Evolutionary conservation across 2,329 filamentous ascomycete genomes (phyloP), one percentile per base, ranked within the genome.

Genomic region (Aspergillus pseudoterreus): DNA sequence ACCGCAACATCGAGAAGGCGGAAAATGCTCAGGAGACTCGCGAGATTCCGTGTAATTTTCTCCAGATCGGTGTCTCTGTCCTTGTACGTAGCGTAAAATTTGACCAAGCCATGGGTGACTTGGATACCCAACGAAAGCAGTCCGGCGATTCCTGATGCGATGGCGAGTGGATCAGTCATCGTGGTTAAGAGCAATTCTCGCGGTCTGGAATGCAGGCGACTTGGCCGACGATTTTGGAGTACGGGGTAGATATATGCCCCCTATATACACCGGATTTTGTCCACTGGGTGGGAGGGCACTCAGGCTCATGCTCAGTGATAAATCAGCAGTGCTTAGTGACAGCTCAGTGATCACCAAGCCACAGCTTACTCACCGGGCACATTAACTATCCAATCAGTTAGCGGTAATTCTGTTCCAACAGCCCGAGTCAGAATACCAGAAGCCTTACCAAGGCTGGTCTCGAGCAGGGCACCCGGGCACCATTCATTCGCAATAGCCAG

Each of bases 71-170:
- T 36, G n/a, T 36, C 33, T 15, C 12, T 36, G 33, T 36, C 33
- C 33, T 36, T 36, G 33, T 36, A 15, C 4, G 33, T 36, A 15
- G 33, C n/a, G 8, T 36, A 36, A 36, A 36, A 36, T 5, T 36
- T 36, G 12, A 36, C 33, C 33, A 36, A 36, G 33, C 12, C 33
- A 9, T 72, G 62, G 1, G 67, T 59, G 24, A 67, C 62, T 55
- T 69, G 58, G 14, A 75, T 65, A 35, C 69, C 67, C 3, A 75
- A 62, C 5, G 71, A 74, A 27, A 74, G 55, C 35, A 75, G 47
- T 11, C 69, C 68, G 1, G 60, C 62, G 14, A 57, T 59, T 42
- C 63, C 62, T 43, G 57, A 63, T 19, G 63, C 56, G 32, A 69
- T 60, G 5, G 63, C 59, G 6, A 66, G 53, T 43, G 58, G 61